Base-by-base conservation (phyloP, 345 rosid species). In the Hypericum androsaemum region DNA sequence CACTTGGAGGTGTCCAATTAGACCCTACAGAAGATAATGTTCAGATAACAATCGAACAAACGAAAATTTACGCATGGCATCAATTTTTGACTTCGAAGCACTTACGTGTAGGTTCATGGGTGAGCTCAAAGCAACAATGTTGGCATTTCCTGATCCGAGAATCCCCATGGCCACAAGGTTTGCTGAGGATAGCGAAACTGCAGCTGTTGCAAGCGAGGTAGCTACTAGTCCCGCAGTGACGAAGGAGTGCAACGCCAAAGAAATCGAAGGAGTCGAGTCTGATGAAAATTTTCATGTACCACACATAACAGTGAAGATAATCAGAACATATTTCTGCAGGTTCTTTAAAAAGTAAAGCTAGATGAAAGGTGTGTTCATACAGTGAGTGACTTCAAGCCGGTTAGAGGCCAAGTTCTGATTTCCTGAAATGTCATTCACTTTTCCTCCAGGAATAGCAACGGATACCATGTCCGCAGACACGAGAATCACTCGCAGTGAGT, bases 1-100 rank as follows among this genome's bases (percentile, higher is more conserved):
- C 53, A 74, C 76, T 74, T 78, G 83, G 37, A 78, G 74, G 55
- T 78, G 83, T 44, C 83, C 83, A 40, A 72, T 51, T 74, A 78
- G 56, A 64, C 80, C 83, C 83, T 78, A 59, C 11, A 22, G 52
- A 46, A 47, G 36, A 56, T 48, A 6, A 0, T 12, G 16, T 28
- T 16, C 13, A 47, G 14, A 52, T 38, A n/a, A 22, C 32, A 1
- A 22, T 22, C 32, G 32, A 22, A 22, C 1, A 22, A 22, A 22
- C 32, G n/a, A 22, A 22, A 22, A 22, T 22, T 22, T 22, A 22
- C 32, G 32, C 32, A 4, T 22, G 32, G 32, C n/a, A 22, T 22
- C 32, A 22, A 22, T 22, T 22, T 22, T 22, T 4, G 32, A 22
- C 32, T 1, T 22, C 32, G 4, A 52, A 41, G 38, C 14, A 46